Evolutionary conservation across 495 filamentous ascomycete genomes (phyloP), one percentile per base, ranked within the genome.

Genomic region (Clohesyomyces aquaticus): DNA sequence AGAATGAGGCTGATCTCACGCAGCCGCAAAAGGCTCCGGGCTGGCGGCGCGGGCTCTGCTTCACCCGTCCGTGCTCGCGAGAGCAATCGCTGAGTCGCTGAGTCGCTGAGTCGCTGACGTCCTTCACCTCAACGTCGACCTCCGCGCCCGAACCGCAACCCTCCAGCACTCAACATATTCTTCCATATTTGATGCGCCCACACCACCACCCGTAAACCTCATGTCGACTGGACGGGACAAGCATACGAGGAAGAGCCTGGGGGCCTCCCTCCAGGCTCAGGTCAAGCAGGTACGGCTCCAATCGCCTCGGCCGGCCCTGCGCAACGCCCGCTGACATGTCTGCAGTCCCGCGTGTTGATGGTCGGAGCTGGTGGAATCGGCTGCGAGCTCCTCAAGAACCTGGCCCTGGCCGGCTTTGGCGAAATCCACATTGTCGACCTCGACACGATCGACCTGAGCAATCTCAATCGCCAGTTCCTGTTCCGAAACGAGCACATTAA

Each of bases 401-500:
- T 99, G 58, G 90, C 93, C 55, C 85, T 96, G 23, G 89, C 88
- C 52, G 95, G 95, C 66, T 98, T 98, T 69, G 92, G 92, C 48
- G 91, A 96, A 77, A 85, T 97, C 48, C 92, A 97, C 74, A 87
- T 99, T 52, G 91, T 99, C 65, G 94, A 99, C 74, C 87, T 99
- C 29, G 94, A 99, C 73, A 99, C 94, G 0, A 98, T 99, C 74
- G 94, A 99, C 69, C 80, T 99, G 4, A 96, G 91, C 78, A 99
- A 99, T 70, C 82, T 99, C 49, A 99, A 99, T 71, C 91, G 94
- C 18, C 94, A 99, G 73, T 99, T 99, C 69, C 87, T 99, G 50
- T 99, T 99, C 77, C 85, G 93, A 46, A 88, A 93, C 69, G 92
- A 98, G 71, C 94, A 99, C 71, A 97, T 99, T 76, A 96, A 96